phyloP scores from a whole-genome alignment of 164 flowering plant species.

The Magnolia sinica region DNA sequence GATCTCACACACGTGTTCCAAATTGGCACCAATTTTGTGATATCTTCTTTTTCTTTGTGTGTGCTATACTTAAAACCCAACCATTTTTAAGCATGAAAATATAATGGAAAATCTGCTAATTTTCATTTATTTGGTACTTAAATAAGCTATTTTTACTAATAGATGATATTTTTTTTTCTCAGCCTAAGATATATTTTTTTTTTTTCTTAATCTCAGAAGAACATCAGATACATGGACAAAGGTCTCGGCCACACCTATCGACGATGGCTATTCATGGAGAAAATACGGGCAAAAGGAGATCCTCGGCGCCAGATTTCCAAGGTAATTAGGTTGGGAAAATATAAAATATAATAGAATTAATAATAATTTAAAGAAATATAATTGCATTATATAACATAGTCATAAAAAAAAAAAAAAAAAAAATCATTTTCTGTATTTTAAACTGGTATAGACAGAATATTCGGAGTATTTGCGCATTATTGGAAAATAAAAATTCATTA shows the following conservation, averaged over 20 bases:
- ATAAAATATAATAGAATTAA: no score
- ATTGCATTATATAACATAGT: no score
- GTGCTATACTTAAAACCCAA: neutral
- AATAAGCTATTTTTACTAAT: neutral
- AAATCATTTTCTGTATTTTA: no score
- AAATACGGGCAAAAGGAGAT: constrained; percentile 31
- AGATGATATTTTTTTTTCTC: neutral
- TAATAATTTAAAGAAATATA: no score
- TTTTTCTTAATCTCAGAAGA: constrained; percentile 12
- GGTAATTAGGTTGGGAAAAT: constrained; percentile 24
- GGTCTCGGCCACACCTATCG: constrained; percentile 12
- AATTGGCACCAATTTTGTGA: no score
- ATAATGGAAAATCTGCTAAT: neutral
- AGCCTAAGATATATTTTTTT: neutral
- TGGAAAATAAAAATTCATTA: no score
- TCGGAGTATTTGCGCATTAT: no score
- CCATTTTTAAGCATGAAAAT: neutral
- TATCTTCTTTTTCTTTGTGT: neutral
- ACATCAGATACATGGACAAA: constrained; percentile 7
- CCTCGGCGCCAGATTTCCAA: constrained; percentile 47
- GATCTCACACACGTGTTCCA: neutral
- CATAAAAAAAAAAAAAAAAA: no score
- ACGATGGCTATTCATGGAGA: constrained; percentile 61
- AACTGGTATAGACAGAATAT: no score
- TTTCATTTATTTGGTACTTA: neutral